Evolutionary conservation across 441 rosid species (phyloP).

Genomic region (Daphne laureola): DNA sequence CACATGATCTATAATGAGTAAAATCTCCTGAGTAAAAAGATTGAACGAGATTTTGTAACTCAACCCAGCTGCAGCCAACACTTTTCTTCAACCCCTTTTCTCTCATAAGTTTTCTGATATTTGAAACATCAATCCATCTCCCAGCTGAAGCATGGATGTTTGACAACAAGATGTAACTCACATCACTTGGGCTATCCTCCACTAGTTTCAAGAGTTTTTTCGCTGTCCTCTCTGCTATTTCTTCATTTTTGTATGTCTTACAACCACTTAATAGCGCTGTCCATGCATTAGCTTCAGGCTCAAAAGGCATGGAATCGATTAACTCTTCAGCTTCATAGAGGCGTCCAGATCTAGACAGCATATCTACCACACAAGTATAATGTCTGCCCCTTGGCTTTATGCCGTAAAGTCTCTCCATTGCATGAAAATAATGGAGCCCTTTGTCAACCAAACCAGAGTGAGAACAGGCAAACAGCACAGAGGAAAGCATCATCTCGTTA

Average conservation of each 20-base stretch:
- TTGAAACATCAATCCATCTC: constrained; percentile 42
- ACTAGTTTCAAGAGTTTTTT: constrained; percentile 32
- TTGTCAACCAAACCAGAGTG: constrained; percentile 49
- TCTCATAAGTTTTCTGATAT: constrained; percentile 42
- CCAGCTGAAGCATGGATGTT: constrained; percentile 54
- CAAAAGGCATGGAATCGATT: constrained; percentile 43
- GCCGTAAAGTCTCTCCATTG: constrained; percentile 36
- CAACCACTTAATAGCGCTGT: constrained; percentile 52
- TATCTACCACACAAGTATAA: constrained; percentile 46
- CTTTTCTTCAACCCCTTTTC: constrained; percentile 48
- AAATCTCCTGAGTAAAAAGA: constrained; percentile 41
- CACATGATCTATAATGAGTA: constrained; percentile 24
- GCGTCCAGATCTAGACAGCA: constrained; percentile 55
- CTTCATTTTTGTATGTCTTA: constrained; percentile 32
- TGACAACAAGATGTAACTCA: constrained; percentile 34
- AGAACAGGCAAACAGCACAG: constrained; percentile 57
- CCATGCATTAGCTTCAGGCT: constrained; percentile 41
- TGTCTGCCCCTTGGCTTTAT: constrained; percentile 39
- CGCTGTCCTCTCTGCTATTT: constrained; percentile 36
- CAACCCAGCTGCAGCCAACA: constrained; percentile 54
- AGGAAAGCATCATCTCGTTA: constrained; percentile 38
- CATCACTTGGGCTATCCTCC: constrained; percentile 28
- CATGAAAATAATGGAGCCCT: constrained; percentile 36
- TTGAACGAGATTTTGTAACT: constrained; percentile 33
- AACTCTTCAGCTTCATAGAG: constrained; percentile 49